Evolutionary conservation across 768 basidiomycete species (phyloP).

Genomic region (Boletus huronensis): DNA sequence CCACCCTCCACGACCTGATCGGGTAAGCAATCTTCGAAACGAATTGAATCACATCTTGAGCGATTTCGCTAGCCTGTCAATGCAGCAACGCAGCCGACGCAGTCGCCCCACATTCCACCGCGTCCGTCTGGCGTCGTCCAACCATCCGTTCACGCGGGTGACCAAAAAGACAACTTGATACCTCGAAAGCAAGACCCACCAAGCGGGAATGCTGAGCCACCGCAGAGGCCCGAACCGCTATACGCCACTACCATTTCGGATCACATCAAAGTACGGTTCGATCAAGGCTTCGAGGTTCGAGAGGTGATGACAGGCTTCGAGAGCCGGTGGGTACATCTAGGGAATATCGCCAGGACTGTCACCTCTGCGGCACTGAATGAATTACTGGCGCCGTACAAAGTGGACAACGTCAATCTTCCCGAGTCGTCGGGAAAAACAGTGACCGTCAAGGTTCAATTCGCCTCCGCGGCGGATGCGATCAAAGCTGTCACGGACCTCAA

Average conservation of each 20-base stretch:
- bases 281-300: slow-evolving; percentile 57
- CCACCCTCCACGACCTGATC: slow-evolving; percentile 7
- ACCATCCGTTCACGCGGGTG: neutral
- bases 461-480: slow-evolving; percentile 46
- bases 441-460: slow-evolving; percentile 45
- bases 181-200: slow-evolving; percentile 1
- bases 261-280: slow-evolving; percentile 53
- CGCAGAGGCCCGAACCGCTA: slow-evolving; percentile 14
- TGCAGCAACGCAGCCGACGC: neutral
- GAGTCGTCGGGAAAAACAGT: slow-evolving; percentile 22
- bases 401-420: slow-evolving; percentile 38
- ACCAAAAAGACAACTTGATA: neutral
- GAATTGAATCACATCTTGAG: neutral
- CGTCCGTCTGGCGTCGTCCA: neutral
- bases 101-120: neutral
- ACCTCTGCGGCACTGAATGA: slow-evolving; percentile 33
- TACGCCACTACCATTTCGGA: slow-evolving; percentile 43
- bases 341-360: slow-evolving; percentile 43
- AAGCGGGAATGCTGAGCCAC: neutral
- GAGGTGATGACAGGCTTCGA: slow-evolving; percentile 67
- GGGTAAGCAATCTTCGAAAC: slow-evolving; percentile 6
- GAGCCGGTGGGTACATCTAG: slow-evolving; percentile 55
- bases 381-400: slow-evolving; percentile 42
- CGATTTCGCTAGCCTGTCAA: neutral
- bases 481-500: slow-evolving; percentile 52